Evolutionary conservation across 495 filamentous ascomycete species (phyloP).

Genomic region (Tetracladium setigerum): DNA sequence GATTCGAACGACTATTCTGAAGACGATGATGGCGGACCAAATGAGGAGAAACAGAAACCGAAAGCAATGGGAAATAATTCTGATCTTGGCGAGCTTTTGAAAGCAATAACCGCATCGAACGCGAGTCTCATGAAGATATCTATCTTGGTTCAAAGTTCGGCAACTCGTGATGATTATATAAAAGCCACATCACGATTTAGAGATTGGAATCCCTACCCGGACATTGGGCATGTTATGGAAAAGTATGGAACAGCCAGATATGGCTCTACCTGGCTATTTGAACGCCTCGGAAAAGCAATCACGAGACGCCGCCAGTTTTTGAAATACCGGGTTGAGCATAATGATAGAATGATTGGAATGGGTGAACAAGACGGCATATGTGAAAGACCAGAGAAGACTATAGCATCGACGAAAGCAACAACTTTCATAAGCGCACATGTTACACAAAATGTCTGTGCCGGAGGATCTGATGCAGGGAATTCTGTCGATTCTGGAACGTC

Average conservation of each 20-base stretch:
- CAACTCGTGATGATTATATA: constrained; percentile 24
- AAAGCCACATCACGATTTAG: constrained; percentile 11
- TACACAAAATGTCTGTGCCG: too few relatives aligned
- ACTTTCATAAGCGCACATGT: constrained; percentile 9
- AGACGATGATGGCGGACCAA: background rate
- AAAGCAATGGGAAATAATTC: constrained; percentile 1
- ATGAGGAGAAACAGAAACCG: background rate
- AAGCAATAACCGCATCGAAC: constrained; percentile 17
- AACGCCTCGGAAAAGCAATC: constrained; percentile 34
- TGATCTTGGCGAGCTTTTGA: constrained; percentile 16
- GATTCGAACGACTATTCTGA: background rate
- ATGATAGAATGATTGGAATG: constrained; percentile 16
- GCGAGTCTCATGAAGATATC: constrained; percentile 27
- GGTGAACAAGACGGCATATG: background rate
- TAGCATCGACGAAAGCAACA: constrained; percentile 14
- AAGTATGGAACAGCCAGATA: constrained; percentile 4
- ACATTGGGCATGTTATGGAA: constrained; percentile 17
- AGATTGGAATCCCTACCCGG: constrained; percentile 11
- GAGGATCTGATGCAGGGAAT: constrained; percentile 2
- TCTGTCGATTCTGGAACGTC: constrained; percentile 15
- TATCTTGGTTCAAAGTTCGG: constrained; percentile 27
- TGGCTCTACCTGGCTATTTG: constrained; percentile 10
- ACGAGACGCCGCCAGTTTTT: constrained; percentile 33
- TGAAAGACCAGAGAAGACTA: background rate
- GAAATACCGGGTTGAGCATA: constrained; percentile 31